phyloP scores from a whole-genome alignment of 1,284 basidiomycete species.

The Golubevia sp. region DNA sequence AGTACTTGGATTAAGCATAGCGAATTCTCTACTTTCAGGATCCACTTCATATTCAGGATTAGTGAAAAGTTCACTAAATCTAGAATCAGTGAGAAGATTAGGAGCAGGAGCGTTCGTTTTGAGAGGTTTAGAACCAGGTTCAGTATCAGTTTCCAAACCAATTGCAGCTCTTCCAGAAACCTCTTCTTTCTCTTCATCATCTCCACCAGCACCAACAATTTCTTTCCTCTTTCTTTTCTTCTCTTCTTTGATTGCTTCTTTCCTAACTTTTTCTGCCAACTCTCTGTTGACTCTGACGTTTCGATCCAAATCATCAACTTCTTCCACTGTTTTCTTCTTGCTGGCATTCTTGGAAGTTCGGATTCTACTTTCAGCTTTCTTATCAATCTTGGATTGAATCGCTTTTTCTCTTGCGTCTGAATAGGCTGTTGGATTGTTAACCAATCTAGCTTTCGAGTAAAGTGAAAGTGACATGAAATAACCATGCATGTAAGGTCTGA shows the following conservation, averaged over 20 bases:
- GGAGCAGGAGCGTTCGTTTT: not conserved
- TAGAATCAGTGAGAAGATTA: constrained; percentile 77
- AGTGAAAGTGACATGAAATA: constrained; percentile 95
- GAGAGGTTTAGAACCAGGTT: too few species aligned
- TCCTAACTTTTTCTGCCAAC: constrained; percentile 81
- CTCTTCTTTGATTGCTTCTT: constrained; percentile 73
- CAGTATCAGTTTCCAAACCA: too few species aligned
- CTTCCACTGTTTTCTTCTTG: constrained; percentile 63
- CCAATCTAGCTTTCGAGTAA: constrained; percentile 92
- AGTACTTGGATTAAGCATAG: constrained; percentile 85
- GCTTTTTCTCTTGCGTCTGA: constrained; percentile 87
- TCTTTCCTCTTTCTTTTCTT: constrained; percentile 68
- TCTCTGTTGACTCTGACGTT: constrained; percentile 84
- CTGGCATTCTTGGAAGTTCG: constrained; percentile 66
- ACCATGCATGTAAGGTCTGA: constrained; percentile 99
- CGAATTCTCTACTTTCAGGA: constrained; percentile 81
- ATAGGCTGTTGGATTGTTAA: constrained; percentile 94
- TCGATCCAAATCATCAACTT: constrained; percentile 35
- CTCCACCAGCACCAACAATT: constrained; percentile 19
- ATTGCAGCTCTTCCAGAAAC: constrained; percentile 11
- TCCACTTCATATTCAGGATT: constrained; percentile 95
- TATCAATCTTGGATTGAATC: constrained; percentile 86
- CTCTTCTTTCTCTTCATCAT: constrained; percentile 61
- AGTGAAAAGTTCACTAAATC: constrained; percentile 89
- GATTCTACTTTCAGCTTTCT: constrained; percentile 89